Conservation (phyloP, 768 basidiomycete species). For the Mycena venus region DNA sequence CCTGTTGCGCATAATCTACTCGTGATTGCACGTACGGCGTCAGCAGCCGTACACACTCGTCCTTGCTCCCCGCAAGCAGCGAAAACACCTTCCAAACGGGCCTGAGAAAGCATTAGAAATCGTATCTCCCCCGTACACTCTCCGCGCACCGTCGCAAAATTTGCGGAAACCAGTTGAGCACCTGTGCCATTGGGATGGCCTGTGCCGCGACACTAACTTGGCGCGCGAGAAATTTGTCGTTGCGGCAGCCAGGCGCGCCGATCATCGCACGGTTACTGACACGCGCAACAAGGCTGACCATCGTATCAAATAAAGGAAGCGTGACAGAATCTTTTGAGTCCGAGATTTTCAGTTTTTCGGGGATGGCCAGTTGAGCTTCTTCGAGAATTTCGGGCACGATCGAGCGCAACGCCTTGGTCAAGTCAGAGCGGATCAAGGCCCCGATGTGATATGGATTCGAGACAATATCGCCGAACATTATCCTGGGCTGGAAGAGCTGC, state of each 20-base stretch:
- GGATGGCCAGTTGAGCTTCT: conserved; percentile 27
- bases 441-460: conserved; percentile 25
- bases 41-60: conserved; percentile 9
- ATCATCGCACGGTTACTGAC: conserved; percentile 37
- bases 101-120: neutral
- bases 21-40: conserved; percentile 26
- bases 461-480: conserved; percentile 25
- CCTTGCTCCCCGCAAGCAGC: conserved; percentile 16
- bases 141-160: neutral
- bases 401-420: conserved; percentile 27
- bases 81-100: conserved; percentile 22
- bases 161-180: conserved; percentile 21
- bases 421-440: conserved; percentile 24
- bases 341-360: conserved; percentile 15
- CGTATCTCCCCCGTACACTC: neutral
- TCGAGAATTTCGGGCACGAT: conserved; percentile 32
- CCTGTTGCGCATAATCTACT: conserved; percentile 30
- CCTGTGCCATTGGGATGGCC: conserved; percentile 20
- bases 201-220: conserved; percentile 30
- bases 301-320: conserved; percentile 26
- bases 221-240: conserved; percentile 28
- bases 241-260: conserved; percentile 29
- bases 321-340: conserved; percentile 3
- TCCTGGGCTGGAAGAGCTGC: conserved; percentile 12
- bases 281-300: conserved; percentile 29